Base-by-base conservation (phyloP, 1,284 basidiomycete species). In the Bondarzewia mesenterica region DNA sequence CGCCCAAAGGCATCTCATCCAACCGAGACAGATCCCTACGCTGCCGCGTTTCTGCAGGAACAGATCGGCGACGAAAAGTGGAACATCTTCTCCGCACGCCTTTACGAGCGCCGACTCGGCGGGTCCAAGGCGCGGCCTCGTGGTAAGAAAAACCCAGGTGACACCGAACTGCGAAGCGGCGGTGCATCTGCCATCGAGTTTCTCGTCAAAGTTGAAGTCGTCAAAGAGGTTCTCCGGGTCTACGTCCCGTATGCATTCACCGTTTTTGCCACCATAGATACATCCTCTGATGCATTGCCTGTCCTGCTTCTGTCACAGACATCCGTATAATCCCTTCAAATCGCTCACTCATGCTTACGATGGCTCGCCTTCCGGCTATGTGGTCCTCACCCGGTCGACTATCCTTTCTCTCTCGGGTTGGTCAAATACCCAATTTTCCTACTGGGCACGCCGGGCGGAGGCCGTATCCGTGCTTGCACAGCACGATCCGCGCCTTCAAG, bases 351-450 rank as follows among this genome's bases (percentile, higher is more conserved):
- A 74, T 60, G 54, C 58, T 15, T 75, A 64, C 52, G 50, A 56
- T 18, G 57, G 50, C 44, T 64, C 70, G 27, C 71, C 71, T 18
- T 60, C 65, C 10, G 74, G 72, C 36, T 61, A 64, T 47, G 72
- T 74, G 44, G 72, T 64, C 8, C 64, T 74, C 42, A 75, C 73
- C 21, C 70, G 72, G 29, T 66, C 72, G 39, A 71, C 71, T 37
- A 68, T 74, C 41, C 67, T 74, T 46, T 58, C 68, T 40, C 65
- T 74, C 40, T 73, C 71, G 4, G 72, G 72, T 47, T 74, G 72
- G 72, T 75, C 74, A 20, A 75, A 74, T 48, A 74, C 72, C 4
- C 72, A 74, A 51, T 75, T 75, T 46, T 74, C 74, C 40, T 74
- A 74, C 50, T 74, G 72, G 72, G 72, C 72, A 20, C 71, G 72